phyloP scores from a whole-genome alignment of 805 yeast genomes.

The Schwanniomyces vanrijiae region DNA sequence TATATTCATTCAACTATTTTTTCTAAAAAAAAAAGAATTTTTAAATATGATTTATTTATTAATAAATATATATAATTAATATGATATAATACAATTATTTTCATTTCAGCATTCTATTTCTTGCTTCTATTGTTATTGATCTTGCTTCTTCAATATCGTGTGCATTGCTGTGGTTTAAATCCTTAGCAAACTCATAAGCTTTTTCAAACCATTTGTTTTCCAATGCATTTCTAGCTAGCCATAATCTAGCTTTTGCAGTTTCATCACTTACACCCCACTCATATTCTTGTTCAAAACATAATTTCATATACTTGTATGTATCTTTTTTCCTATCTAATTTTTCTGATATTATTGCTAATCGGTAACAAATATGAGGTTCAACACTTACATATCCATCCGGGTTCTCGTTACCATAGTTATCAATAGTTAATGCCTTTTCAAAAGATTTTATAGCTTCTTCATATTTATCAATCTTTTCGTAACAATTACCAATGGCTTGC shows the following conservation, averaged over 20 bases:
- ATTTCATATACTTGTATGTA: conserved; percentile 62
- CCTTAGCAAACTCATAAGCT: conserved; percentile 74
- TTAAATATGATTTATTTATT: neutral
- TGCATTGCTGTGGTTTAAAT: conserved; percentile 66
- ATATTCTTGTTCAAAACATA: conserved; percentile 63
- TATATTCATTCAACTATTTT: neutral
- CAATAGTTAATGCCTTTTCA: conserved; percentile 67
- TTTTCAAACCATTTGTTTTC: conserved; percentile 55
- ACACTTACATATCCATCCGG: conserved; percentile 9
- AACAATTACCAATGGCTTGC: conserved; percentile 92
- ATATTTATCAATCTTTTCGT: conserved; percentile 69
- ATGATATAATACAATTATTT: neutral
- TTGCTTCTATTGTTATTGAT: conserved; percentile 74
- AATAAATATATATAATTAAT: neutral
- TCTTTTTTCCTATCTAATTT: conserved; percentile 49
- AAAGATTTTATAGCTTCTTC: conserved; percentile 79
- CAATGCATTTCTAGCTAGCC: conserved; percentile 78
- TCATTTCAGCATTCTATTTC: conserved; percentile 45
- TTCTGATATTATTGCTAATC: conserved; percentile 68
- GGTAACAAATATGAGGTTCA: conserved; percentile 55
- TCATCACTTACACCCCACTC: conserved; percentile 71
- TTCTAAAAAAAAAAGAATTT: neutral
- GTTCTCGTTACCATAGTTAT: conserved; percentile 28
- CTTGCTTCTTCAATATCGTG: conserved; percentile 90
- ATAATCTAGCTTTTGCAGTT: conserved; percentile 75